Evolutionary conservation across 805 yeast genomes (phyloP).

Genomic region (Lipomyces oligophaga): DNA sequence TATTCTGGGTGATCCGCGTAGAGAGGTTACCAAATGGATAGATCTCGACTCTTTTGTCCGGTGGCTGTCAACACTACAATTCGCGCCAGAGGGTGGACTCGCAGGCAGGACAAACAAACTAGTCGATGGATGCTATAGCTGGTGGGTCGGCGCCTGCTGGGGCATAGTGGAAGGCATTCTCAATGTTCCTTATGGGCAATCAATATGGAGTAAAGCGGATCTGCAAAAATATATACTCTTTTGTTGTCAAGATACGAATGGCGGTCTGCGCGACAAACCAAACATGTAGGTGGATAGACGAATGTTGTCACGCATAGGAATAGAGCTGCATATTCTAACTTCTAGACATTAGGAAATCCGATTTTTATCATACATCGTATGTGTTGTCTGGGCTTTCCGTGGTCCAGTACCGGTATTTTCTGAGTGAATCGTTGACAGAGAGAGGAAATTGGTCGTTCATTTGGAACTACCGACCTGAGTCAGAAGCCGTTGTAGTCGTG

Average conservation of each 20-base stretch:
- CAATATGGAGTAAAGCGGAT: conserved; percentile 51
- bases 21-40: conserved; percentile 38
- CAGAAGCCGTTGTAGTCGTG: conserved; percentile 20
- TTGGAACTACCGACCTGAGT: conserved; percentile 33
- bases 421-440: conserved; percentile 17
- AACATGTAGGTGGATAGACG: conserved; percentile 43
- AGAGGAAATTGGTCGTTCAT: conserved; percentile 35
- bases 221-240: conserved; percentile 58
- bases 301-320: not conserved
- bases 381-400: conserved; percentile 69
- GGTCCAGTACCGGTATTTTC: conserved; percentile 46
- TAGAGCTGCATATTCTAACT: not conserved
- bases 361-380: conserved; percentile 89
- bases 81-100: conserved; percentile 75
- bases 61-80: conserved; percentile 75
- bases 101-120: conserved; percentile 87
- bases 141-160: conserved; percentile 85
- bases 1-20: conserved; percentile 43
- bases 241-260: conserved; percentile 67
- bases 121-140: conserved; percentile 94
- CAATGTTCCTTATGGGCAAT: conserved; percentile 34
- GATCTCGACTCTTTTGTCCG: conserved; percentile 48
- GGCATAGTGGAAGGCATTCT: conserved; percentile 58
- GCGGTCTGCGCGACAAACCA: conserved; percentile 90
- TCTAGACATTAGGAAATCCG: conserved; percentile 44